Percentiles rank a stretch among this genome's conserved stretches.
Conservation (phyloP, 352 stramenopile species). For the Phytophthora vignae region DNA sequence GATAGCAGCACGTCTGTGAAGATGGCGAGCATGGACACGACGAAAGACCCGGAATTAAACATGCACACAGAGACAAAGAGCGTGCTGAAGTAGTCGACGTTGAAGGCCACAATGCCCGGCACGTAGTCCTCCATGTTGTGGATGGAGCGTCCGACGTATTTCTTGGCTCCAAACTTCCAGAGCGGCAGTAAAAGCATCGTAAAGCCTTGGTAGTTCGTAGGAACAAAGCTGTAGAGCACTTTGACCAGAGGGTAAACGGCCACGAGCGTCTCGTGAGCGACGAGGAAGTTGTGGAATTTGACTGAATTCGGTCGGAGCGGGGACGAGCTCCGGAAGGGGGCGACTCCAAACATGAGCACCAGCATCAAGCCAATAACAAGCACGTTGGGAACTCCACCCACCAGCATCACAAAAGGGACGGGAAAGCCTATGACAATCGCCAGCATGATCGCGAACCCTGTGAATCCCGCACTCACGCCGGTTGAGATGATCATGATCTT, state of each 20-base stretch:
- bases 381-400: not conserved
- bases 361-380: not conserved
- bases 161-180: slow-evolving; percentile 20
- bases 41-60: slow-evolving; percentile 5
- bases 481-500: slow-evolving; percentile 1
- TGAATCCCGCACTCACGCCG: not conserved
- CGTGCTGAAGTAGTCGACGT: slow-evolving; percentile 20
- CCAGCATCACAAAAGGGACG: slow-evolving; percentile 1
- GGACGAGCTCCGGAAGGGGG: slow-evolving; percentile 5
- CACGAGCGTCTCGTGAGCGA: not conserved
- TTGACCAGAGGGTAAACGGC: slow-evolving; percentile 4
- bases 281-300: not conserved
- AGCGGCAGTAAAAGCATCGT: slow-evolving; percentile 4
- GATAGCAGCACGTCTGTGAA: not conserved
- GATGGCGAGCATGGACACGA: slow-evolving; percentile 12
- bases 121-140: slow-evolving; percentile 12
- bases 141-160: not conserved
- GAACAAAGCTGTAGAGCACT: slow-evolving; percentile 5
- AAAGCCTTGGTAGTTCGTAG: slow-evolving; percentile 10
- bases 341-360: not conserved
- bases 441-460: not conserved
- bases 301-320: not conserved
- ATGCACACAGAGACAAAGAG: not conserved
- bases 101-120: slow-evolving; percentile 8
- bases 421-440: slow-evolving; percentile 8